Evolutionary conservation across 2,329 filamentous ascomycete species (phyloP).

Genomic region (Fusarium sp.): DNA sequence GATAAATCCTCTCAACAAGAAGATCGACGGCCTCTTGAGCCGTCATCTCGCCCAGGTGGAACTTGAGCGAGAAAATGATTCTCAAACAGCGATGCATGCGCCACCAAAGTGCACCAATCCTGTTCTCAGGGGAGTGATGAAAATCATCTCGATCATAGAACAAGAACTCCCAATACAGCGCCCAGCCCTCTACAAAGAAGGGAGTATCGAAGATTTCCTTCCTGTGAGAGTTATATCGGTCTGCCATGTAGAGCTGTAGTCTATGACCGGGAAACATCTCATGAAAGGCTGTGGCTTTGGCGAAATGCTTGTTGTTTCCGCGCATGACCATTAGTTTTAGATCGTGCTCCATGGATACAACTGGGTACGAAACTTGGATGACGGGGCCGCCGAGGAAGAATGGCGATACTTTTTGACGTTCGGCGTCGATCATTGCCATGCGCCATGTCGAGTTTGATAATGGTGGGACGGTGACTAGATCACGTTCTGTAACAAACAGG

Average conservation of each 20-base stretch:
- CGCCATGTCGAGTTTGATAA: slow-evolving; percentile 39
- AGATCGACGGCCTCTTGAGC: slow-evolving; percentile 35
- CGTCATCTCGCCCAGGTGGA: slow-evolving; percentile 36
- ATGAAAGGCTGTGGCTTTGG: slow-evolving; percentile 26
- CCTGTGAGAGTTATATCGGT: slow-evolving; percentile 31
- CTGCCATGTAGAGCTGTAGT: slow-evolving; percentile 35
- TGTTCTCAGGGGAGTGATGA: slow-evolving; percentile 26
- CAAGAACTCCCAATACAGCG: slow-evolving; percentile 39
- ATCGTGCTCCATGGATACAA: slow-evolving; percentile 32
- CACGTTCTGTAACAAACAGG: slow-evolving; percentile 32
- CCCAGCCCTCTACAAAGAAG: slow-evolving; percentile 37
- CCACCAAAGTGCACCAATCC: slow-evolving; percentile 39
- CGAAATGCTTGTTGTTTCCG: slow-evolving; percentile 35
- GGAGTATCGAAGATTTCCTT: slow-evolving; percentile 35
- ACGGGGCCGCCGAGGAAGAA: slow-evolving; percentile 33
- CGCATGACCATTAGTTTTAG: slow-evolving; percentile 39
- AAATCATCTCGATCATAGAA: slow-evolving; percentile 33
- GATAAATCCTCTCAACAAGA: slow-evolving; percentile 12
- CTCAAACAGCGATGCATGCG: slow-evolving; percentile 35
- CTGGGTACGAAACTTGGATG: slow-evolving; percentile 32
- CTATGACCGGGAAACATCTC: slow-evolving; percentile 37
- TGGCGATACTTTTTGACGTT: slow-evolving; percentile 25
- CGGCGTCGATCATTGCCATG: slow-evolving; percentile 35
- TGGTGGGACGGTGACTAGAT: slow-evolving; percentile 26
- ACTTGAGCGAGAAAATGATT: slow-evolving; percentile 27